A percentile compares a stretch with the other conserved stretches of the same genome.
Conservation (phyloP, 495 filamentous ascomycete species). For the Neurospora tetraspora region DNA sequence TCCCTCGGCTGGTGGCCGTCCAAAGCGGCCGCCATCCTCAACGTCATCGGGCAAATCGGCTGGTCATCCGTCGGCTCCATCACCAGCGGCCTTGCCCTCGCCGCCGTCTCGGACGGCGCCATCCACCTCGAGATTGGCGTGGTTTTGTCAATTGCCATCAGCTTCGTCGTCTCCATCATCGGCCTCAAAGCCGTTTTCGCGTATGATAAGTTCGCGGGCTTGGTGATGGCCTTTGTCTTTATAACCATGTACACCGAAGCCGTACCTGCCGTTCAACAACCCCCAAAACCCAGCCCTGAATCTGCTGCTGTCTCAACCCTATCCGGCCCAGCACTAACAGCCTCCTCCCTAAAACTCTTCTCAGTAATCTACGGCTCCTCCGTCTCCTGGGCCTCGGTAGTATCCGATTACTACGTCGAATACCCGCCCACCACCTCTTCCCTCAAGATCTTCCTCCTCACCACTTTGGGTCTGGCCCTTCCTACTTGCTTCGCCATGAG, state of each 20-base stretch:
- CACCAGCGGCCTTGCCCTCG: constrained; percentile 39
- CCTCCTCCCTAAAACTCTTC: constrained; percentile 41
- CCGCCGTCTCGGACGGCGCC: constrained; percentile 37
- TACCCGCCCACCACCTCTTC: constrained; percentile 44
- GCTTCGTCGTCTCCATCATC: constrained; percentile 35
- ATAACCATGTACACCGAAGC: constrained; percentile 39
- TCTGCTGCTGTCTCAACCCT: constrained; percentile 13
- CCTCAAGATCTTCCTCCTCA: constrained; percentile 43
- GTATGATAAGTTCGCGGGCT: constrained; percentile 35
- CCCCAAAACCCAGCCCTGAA: not conserved
- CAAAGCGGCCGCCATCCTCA: constrained; percentile 40
- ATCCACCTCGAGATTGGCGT: constrained; percentile 38
- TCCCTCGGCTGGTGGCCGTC: constrained; percentile 47
- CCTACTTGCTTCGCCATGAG: constrained; percentile 49
- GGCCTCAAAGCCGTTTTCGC: constrained; percentile 35
- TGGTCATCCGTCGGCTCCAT: constrained; percentile 39
- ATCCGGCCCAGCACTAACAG: constrained; percentile 26
- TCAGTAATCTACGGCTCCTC: constrained; percentile 48
- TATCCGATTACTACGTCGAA: constrained; percentile 52
- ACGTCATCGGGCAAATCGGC: constrained; percentile 39
- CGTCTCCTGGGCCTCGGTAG: constrained; percentile 51
- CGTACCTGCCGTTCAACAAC: not conserved
- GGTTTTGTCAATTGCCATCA: constrained; percentile 33
- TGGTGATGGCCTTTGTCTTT: constrained; percentile 47
- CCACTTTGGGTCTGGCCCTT: constrained; percentile 36